These are phyloP conservation scores for Durotheca rogersii DNA, from an alignment of 495 filamentous ascomycete species.

Conservation along the genomic window DNA sequence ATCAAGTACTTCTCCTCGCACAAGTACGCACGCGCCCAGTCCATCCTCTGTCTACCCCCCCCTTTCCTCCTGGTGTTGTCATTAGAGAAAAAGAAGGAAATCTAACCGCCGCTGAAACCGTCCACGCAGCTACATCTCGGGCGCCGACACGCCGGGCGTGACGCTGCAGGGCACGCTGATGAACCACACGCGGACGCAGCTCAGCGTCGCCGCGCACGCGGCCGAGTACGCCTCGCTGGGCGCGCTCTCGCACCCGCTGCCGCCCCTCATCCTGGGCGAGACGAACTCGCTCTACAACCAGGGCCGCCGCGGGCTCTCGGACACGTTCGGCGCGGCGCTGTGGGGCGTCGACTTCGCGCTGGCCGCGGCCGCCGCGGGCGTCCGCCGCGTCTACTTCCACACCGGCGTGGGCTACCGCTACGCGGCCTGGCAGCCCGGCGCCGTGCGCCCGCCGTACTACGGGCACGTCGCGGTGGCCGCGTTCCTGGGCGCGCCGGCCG, in stretches of 20 bases:
- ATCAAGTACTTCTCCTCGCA: conserved; percentile 62
- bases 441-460: conserved; percentile 69
- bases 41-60: background rate
- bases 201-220: conserved; percentile 50
- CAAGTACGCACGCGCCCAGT: conserved; percentile 59
- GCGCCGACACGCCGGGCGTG: conserved; percentile 60
- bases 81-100: no score
- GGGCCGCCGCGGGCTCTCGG: conserved; percentile 62
- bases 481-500: no score
- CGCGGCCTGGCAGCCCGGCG: conserved; percentile 59
- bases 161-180: conserved; percentile 65
- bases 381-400: conserved; percentile 66
- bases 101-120: background rate
- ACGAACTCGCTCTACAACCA: conserved; percentile 65
- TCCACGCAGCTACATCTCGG: conserved; percentile 61
- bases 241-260: conserved; percentile 35
- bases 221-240: conserved; percentile 42
- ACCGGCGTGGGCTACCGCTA: conserved; percentile 63
- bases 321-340: conserved; percentile 69
- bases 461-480: conserved; percentile 62
- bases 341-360: conserved; percentile 70
- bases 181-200: conserved; percentile 61
- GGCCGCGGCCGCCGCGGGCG: conserved; percentile 56
- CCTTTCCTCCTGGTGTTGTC: no score
- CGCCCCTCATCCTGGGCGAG: conserved; percentile 64